A percentile compares a stretch with the other conserved stretches of the same genome.
phyloP scores from a whole-genome alignment of 768 basidiomycete species.

The Suillus plorans region DNA sequence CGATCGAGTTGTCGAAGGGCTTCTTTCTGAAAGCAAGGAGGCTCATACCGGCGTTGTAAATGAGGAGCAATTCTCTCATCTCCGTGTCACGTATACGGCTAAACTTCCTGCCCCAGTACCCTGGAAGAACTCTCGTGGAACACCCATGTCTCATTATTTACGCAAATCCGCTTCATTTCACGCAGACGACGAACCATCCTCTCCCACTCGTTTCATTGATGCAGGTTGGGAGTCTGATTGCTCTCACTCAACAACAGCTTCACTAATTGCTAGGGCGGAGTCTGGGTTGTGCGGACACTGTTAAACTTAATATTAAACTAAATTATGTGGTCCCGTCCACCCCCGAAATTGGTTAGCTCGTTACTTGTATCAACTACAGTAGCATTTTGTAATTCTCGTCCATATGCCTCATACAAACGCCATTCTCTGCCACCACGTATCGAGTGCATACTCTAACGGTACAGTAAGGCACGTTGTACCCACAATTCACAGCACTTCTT shows the following conservation, averaged over 20 bases:
- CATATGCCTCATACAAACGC: background rate
- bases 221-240: constrained; percentile 57
- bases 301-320: constrained; percentile 5
- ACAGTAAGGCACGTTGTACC: constrained; percentile 7
- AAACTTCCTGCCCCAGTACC: constrained; percentile 33
- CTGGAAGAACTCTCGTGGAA: constrained; percentile 34
- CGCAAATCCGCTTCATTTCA: constrained; percentile 41
- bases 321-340: background rate
- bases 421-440: background rate
- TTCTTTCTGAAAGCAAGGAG: constrained; percentile 33
- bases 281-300: background rate
- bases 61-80: constrained; percentile 35
- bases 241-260: constrained; percentile 37
- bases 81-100: constrained; percentile 35
- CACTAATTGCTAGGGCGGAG: background rate
- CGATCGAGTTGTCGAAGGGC: constrained; percentile 33
- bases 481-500: constrained; percentile 17
- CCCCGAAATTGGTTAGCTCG: background rate
- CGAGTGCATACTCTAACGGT: background rate
- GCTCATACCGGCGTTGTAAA: constrained; percentile 27
- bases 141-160: constrained; percentile 37
- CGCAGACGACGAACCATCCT: constrained; percentile 36
- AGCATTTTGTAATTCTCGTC: constrained; percentile 9
- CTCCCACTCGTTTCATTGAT: constrained; percentile 51
- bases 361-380: constrained; percentile 4